Evolutionary conservation across 805 yeast species (phyloP).

Genomic region (Nakazawaea anatomiae): DNA sequence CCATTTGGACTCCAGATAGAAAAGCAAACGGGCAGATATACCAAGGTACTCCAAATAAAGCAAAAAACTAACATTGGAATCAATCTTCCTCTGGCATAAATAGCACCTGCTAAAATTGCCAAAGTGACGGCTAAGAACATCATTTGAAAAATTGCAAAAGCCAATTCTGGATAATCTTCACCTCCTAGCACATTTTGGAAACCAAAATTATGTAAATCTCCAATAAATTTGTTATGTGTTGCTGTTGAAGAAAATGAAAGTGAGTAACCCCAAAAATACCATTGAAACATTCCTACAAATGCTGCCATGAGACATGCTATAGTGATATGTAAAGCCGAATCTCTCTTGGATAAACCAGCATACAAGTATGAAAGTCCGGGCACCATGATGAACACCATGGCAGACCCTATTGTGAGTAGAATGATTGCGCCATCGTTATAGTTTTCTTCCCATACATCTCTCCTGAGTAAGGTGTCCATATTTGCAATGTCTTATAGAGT

Average conservation of each 20-base stretch:
- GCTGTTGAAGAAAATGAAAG: constrained; percentile 81
- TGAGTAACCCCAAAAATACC: constrained; percentile 99
- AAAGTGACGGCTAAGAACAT: constrained; percentile 90
- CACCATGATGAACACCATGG: constrained; percentile 83
- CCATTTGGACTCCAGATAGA: constrained; percentile 95
- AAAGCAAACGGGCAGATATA: constrained; percentile 90
- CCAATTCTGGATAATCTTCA: constrained; percentile 65
- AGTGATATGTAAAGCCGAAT: constrained; percentile 81
- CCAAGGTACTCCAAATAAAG: constrained; percentile 86
- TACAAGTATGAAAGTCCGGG: constrained; percentile 93
- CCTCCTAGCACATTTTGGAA: constrained; percentile 60
- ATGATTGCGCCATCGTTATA: constrained; percentile 41
- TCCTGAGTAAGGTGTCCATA: constrained; percentile 8
- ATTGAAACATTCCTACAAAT: constrained; percentile 72
- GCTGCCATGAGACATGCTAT: constrained; percentile 76
- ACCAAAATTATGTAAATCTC: constrained; percentile 80
- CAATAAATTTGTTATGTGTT: constrained; percentile 73
- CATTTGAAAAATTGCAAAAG: constrained; percentile 82
- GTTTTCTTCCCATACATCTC: constrained; percentile 20
- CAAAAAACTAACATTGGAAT: constrained; percentile 78
- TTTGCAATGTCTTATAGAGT: too few species aligned
- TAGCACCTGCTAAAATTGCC: constrained; percentile 87
- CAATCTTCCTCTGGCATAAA: constrained; percentile 89
- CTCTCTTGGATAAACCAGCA: constrained; percentile 86
- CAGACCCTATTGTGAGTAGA: constrained; percentile 52